Percentiles rank a stretch among this genome's conserved stretches.
Conservation (phyloP, 441 rosid genomes). For the Omphalea diandra region DNA sequence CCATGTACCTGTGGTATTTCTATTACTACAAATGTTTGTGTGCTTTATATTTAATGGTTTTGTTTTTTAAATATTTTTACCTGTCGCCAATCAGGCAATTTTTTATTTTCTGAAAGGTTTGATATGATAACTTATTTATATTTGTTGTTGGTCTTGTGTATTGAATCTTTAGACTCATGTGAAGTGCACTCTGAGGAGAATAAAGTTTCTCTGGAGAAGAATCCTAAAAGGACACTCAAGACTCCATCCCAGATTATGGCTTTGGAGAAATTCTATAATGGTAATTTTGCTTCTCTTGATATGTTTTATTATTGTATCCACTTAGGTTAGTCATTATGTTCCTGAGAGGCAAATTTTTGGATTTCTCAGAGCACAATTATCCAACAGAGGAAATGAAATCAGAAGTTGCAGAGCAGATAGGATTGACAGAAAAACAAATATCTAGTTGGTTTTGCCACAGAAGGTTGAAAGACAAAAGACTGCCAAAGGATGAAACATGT, state of each 20-base stretch:
- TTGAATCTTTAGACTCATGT: conserved; percentile 47
- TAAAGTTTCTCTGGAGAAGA: conserved; percentile 51
- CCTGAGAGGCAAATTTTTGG: conserved; percentile 15
- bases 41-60: background rate
- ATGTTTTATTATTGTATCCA: conserved; percentile 17
- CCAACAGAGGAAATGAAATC: conserved; percentile 80
- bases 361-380: conserved; percentile 70
- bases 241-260: conserved; percentile 72
- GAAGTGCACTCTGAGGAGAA: conserved; percentile 62
- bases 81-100: background rate
- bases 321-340: conserved; percentile 15
- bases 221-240: conserved; percentile 59
- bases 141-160: conserved; percentile 2
- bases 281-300: conserved; percentile 36
- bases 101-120: background rate
- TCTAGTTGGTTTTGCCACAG: conserved; percentile 98
- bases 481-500: conserved; percentile 51
- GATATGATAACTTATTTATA: background rate
- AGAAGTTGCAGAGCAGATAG: conserved; percentile 59
- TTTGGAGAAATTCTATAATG: conserved; percentile 70
- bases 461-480: conserved; percentile 82
- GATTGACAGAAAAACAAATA: conserved; percentile 88
- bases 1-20: background rate
- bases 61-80: background rate
- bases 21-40: background rate